phyloP scores from a whole-genome alignment of 108 stramenopile species.

The Skeletonema costatum region DNA sequence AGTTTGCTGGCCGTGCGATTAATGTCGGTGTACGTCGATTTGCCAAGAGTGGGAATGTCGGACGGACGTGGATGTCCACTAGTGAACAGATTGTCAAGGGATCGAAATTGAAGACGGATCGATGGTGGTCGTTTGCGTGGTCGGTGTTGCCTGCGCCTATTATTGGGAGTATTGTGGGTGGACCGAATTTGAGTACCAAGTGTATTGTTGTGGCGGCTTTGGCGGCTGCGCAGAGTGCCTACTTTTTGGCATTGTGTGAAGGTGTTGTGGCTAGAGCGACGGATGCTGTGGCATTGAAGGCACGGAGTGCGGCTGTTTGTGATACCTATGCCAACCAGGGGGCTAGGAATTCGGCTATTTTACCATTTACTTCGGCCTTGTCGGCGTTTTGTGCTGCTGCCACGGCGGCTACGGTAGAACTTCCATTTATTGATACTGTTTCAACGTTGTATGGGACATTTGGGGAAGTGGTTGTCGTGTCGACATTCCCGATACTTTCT shows the following conservation, averaged over 20 bases:
- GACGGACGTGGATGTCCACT: constrained; percentile 78
- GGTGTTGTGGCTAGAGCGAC: constrained; percentile 69
- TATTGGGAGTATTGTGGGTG: constrained; percentile 76
- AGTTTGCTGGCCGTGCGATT: constrained; percentile 63
- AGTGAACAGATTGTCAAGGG: constrained; percentile 71
- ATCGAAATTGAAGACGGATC: constrained; percentile 39
- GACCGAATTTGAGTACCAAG: constrained; percentile 67
- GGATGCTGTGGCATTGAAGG: constrained; percentile 88
- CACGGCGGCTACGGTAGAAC: constrained; percentile 88
- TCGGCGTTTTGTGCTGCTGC: constrained; percentile 86
- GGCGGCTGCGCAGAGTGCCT: constrained; percentile 87
- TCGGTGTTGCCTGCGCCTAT: constrained; percentile 80
- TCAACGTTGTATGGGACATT: constrained; percentile 47
- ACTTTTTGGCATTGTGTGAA: constrained; percentile 77
- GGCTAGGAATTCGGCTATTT: constrained; percentile 76
- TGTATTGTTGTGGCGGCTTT: constrained; percentile 80
- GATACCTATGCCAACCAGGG: constrained; percentile 94
- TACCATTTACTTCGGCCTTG: constrained; percentile 90
- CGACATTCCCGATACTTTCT: constrained; percentile 68
- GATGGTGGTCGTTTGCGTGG: constrained; percentile 72
- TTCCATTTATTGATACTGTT: constrained; percentile 73
- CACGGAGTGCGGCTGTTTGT: constrained; percentile 84
- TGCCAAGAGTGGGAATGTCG: constrained; percentile 69
- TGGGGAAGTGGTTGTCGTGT: constrained; percentile 58
- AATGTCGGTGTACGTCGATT: constrained; percentile 88